phyloP scores from a whole-genome alignment of 805 yeast species.

The Komagataella ulmi region DNA sequence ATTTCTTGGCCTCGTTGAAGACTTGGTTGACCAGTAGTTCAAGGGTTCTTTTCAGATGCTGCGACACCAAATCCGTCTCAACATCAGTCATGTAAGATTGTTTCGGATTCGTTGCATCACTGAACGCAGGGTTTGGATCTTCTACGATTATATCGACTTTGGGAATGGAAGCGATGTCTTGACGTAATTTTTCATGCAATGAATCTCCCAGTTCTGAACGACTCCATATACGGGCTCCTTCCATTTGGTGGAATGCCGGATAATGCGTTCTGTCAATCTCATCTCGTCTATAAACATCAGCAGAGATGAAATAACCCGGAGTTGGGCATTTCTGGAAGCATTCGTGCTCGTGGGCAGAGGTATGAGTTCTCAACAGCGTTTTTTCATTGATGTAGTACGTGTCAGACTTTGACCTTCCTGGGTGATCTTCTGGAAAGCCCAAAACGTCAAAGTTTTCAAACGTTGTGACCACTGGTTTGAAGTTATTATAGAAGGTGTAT shows the following conservation, averaged over 20 bases:
- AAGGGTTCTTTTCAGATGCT: constrained; percentile 75
- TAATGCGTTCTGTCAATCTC: constrained; percentile 93
- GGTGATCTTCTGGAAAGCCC: constrained; percentile 87
- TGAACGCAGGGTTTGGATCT: constrained; percentile 49
- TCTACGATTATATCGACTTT: constrained; percentile 59
- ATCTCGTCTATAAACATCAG: constrained; percentile 93
- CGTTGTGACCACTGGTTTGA: constrained; percentile 72
- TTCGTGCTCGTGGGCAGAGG: constrained; percentile 91
- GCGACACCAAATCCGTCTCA: constrained; percentile 57
- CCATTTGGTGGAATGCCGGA: constrained; percentile 97
- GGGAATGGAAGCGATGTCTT: constrained; percentile 57
- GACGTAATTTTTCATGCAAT: constrained; percentile 30
- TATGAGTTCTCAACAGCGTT: constrained; percentile 76
- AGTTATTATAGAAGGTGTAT: constrained; percentile 66
- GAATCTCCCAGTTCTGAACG: constrained; percentile 22
- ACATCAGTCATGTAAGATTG: constrained; percentile 61
- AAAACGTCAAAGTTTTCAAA: constrained; percentile 82
- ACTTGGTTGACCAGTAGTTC: constrained; percentile 76
- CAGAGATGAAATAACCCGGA: constrained; percentile 85
- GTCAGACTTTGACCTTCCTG: constrained; percentile 85
- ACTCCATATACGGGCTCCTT: constrained; percentile 86
- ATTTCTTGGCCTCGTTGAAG: constrained; percentile 55
- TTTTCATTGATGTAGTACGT: constrained; percentile 79
- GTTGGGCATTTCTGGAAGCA: constrained; percentile 57
- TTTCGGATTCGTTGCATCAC: constrained; percentile 55